Evolutionary conservation across 1,139 yeast genomes (phyloP).

Genomic region (Blastobotrys persicus): DNA sequence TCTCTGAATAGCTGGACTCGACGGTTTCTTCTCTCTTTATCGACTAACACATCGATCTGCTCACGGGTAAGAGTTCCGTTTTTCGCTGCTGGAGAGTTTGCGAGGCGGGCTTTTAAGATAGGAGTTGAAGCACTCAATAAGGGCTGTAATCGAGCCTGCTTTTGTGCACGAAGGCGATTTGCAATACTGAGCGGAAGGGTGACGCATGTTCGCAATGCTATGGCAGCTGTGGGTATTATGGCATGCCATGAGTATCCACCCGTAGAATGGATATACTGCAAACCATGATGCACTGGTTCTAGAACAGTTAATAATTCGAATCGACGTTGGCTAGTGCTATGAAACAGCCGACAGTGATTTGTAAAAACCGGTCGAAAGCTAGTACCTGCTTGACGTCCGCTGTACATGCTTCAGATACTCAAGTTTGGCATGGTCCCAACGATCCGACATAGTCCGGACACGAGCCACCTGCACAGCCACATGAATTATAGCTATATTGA

Average conservation of each 20-base stretch:
- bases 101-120: slow-evolving; percentile 66
- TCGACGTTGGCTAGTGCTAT: neutral
- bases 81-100: slow-evolving; percentile 44
- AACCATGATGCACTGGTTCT: slow-evolving; percentile 28
- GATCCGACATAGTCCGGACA: too few relatives aligned
- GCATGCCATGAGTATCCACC: slow-evolving; percentile 82
- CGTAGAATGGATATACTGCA: slow-evolving; percentile 30
- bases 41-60: slow-evolving; percentile 67
- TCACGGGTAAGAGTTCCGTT: slow-evolving; percentile 60
- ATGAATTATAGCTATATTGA: too few relatives aligned
- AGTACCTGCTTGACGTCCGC: neutral
- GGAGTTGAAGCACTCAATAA: slow-evolving; percentile 74
- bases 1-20: slow-evolving; percentile 66
- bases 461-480: too few relatives aligned
- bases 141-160: slow-evolving; percentile 62
- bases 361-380: neutral
- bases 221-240: slow-evolving; percentile 70
- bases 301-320: slow-evolving; percentile 20
- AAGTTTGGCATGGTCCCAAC: neutral
- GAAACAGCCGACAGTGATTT: slow-evolving; percentile 3
- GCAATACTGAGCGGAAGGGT: slow-evolving; percentile 77
- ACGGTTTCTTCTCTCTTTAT: slow-evolving; percentile 74
- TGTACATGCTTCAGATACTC: neutral
- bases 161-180: slow-evolving; percentile 66
- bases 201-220: slow-evolving; percentile 59